These are phyloP conservation scores for Colletotrichum siamense DNA, from an alignment of 2,329 filamentous ascomycete genomes.

Conservation along the genomic window DNA sequence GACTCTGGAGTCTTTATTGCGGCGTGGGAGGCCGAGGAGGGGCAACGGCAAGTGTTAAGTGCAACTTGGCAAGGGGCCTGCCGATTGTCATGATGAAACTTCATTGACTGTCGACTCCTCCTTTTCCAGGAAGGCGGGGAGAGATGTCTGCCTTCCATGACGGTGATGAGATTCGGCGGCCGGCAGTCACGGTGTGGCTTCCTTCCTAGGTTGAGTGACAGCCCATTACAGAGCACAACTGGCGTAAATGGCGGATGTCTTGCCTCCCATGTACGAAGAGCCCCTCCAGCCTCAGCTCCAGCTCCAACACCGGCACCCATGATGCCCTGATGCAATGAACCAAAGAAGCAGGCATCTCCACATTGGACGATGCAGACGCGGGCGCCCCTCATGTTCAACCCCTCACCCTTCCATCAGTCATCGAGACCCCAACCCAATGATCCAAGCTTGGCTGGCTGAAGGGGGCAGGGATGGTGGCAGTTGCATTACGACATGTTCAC, in stretches of 20 bases:
- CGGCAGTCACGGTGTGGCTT: not conserved
- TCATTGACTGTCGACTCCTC: not conserved
- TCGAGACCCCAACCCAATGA: conserved; percentile 6
- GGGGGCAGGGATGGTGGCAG: not conserved
- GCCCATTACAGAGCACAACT: too few relatives aligned
- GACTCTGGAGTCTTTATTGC: not conserved
- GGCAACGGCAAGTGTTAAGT: not conserved
- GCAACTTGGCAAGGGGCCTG: not conserved
- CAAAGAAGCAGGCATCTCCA: not conserved
- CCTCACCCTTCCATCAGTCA: not conserved
- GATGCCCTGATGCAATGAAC: not conserved
- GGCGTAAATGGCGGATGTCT: not conserved
- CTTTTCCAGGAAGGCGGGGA: not conserved
- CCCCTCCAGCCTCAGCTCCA: not conserved
- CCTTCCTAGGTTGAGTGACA: not conserved
- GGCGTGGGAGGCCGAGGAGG: not conserved
- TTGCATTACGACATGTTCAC: conserved; percentile 11
- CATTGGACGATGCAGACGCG: not conserved
- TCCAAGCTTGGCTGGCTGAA: conserved; percentile 9
- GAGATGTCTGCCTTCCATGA: not conserved
- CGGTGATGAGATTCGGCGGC: not conserved
- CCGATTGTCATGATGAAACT: not conserved
- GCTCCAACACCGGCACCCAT: not conserved
- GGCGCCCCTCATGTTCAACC: conserved; percentile 13
- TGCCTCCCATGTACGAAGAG: not conserved